phyloP scores from a whole-genome alignment of 148 eudicot species.

The Cornus controversa region DNA sequence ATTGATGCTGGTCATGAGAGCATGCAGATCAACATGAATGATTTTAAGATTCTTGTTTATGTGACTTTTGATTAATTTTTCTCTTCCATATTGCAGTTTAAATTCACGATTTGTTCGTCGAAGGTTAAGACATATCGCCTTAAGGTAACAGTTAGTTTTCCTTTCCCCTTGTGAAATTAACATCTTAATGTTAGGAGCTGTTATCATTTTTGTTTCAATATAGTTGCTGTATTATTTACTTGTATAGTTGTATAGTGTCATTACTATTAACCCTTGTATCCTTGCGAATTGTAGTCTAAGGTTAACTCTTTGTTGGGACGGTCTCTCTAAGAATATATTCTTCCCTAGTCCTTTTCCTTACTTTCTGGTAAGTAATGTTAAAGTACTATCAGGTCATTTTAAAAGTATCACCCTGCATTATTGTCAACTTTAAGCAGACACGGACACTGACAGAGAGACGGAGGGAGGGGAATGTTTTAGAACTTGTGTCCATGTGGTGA shows the following conservation, averaged over 20 bases:
- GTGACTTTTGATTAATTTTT: slow-evolving; percentile 12
- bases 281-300: background rate
- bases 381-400: too few relatives aligned
- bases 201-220: background rate
- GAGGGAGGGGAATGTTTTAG: background rate
- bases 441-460: background rate
- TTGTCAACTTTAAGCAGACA: background rate
- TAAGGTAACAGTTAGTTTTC: slow-evolving; percentile 53
- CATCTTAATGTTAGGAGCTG: background rate
- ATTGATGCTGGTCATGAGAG: too few relatives aligned
- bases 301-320: background rate
- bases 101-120: slow-evolving; percentile 86
- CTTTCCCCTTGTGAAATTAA: background rate
- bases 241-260: background rate
- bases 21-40: background rate
- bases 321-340: background rate
- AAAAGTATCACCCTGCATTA: background rate
- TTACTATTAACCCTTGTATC: background rate
- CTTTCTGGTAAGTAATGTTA: too few relatives aligned
- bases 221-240: slow-evolving; percentile 6
- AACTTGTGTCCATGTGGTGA: background rate
- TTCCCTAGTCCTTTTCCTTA: too few relatives aligned
- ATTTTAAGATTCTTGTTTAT: background rate
- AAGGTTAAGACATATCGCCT: slow-evolving; percentile 82
- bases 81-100: slow-evolving; percentile 53